Evolutionary conservation across 495 filamentous ascomycete genomes (phyloP).

Genomic region (Lepraria neglecta): DNA sequence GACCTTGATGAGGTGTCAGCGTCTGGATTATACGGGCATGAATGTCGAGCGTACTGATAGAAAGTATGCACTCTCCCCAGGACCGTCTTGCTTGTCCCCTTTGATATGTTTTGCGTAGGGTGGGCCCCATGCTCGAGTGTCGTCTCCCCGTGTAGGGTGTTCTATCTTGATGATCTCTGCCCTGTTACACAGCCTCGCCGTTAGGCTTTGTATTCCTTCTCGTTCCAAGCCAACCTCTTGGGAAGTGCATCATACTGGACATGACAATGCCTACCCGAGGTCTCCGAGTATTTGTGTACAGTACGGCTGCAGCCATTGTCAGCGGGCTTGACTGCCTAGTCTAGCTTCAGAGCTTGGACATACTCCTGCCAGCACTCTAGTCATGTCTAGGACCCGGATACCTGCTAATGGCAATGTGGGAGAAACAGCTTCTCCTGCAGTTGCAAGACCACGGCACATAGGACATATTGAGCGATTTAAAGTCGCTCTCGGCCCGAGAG

Average conservation of each 20-base stretch:
- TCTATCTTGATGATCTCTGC: conserved; percentile 97
- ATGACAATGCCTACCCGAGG: conserved; percentile 63
- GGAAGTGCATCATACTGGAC: conserved; percentile 15
- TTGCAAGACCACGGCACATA: conserved; percentile 21
- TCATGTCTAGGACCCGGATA: conserved; percentile 90
- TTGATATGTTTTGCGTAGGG: conserved; percentile 74
- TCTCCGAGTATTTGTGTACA: conserved; percentile 97
- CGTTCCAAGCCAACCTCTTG: not conserved
- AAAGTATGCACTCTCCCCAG: conserved; percentile 94
- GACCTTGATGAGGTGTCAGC: conserved; percentile 46
- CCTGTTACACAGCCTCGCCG: conserved; percentile 38
- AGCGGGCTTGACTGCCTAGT: not conserved
- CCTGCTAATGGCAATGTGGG: conserved; percentile 65
- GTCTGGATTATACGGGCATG: not conserved
- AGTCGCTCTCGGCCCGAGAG: not conserved
- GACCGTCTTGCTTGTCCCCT: conserved; percentile 55
- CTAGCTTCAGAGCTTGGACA: conserved; percentile 33
- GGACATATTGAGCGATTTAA: conserved; percentile 17
- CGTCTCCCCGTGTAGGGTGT: conserved; percentile 84
- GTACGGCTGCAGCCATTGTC: conserved; percentile 62
- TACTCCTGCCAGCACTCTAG: conserved; percentile 90
- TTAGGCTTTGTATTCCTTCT: no score
- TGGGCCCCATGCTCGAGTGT: conserved; percentile 94
- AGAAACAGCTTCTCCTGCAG: conserved; percentile 17
- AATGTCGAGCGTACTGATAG: conserved; percentile 56